Evolutionary conservation across 495 filamentous ascomycete genomes (phyloP), one percentile per base, ranked within the genome.

Genomic region (Aspergillus sparsus): DNA sequence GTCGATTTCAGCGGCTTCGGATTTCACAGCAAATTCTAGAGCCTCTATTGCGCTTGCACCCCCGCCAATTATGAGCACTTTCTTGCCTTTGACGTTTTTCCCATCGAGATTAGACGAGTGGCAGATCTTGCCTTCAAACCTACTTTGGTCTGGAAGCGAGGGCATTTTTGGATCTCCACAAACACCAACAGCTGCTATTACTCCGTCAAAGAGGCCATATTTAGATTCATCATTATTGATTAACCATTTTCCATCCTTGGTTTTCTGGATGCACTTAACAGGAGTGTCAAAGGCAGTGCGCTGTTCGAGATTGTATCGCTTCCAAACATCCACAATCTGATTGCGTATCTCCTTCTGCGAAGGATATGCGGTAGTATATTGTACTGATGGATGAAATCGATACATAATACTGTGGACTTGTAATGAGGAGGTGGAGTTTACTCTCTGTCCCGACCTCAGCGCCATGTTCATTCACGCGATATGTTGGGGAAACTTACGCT

Each of bases 321-420:
- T 80, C 91, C 90, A 96, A 0, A 95, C 70, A 47, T 86, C 69
- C 18, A 80, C 77, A 33, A 94, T 87, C 66, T 91, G 84, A 13
- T 80, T 78, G 35, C 90, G 77, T 62, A 95, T 93, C 62, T 90
- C 84, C 57, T 85, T 70, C 36, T 89, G 85, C 49, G 86, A 80
- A 0, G 91, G 91, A 67, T 95, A 94, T 45, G 89, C 88, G 12
- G 74, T 72, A n/a, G 79, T 74, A 83, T 89, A 94, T 52, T 78
- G 76, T 3, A 95, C 83, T 0, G 88, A 89, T 0, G 91, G 91
- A 59, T 92, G 89, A 71, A 94, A 96, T 34, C 91, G 84, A 72
- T 93, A 94, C 90, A 94, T 93, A 58, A 92, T 73, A 44, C 86
- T 89, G 69, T 94, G 89, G 39, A 94, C 90, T 63, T 94, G 90